phyloP scores from a whole-genome alignment of 441 rosid genomes.

The Manihot esculenta region DNA sequence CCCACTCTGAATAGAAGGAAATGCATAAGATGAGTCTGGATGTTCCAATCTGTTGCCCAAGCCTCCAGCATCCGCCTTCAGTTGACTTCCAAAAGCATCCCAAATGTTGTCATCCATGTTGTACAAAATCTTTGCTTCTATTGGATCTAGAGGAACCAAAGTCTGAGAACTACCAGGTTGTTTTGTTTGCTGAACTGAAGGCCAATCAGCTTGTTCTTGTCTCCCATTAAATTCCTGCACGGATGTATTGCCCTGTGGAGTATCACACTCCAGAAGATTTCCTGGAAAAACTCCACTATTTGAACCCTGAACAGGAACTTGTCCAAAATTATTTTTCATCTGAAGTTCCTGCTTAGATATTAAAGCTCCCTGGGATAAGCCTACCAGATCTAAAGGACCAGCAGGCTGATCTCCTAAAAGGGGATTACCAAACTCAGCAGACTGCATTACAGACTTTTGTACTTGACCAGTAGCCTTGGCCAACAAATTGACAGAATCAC shows the following conservation, averaged over 20 bases:
- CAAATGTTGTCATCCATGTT: constrained; percentile 74
- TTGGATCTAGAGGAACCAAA: constrained; percentile 66
- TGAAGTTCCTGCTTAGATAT: constrained; percentile 43
- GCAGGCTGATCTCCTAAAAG: constrained; percentile 42
- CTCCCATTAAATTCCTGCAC: constrained; percentile 20
- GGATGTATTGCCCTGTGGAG: constrained; percentile 24
- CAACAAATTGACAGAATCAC: constrained; percentile 10
- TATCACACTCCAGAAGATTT: constrained; percentile 42
- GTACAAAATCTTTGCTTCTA: constrained; percentile 79
- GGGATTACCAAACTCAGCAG: constrained; percentile 43
- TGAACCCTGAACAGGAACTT: constrained; percentile 35
- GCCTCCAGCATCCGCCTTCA: constrained; percentile 41
- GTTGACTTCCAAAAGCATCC: constrained; percentile 63
- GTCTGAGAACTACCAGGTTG: constrained; percentile 41
- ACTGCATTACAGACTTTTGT: constrained; percentile 38
- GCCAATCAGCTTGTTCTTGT: constrained; percentile 34
- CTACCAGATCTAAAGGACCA: constrained; percentile 38
- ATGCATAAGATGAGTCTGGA: constrained; percentile 41
- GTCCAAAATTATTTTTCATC: constrained; percentile 39
- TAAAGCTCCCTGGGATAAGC: constrained; percentile 40
- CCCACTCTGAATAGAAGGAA: constrained; percentile 79
- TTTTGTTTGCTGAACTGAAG: constrained; percentile 41
- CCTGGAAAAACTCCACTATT: constrained; percentile 35
- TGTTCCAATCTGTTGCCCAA: constrained; percentile 38
- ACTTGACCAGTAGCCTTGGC: constrained; percentile 34